phyloP scores from a whole-genome alignment of 2,329 filamentous ascomycete species.

The Aspergillus brasiliensis region DNA sequence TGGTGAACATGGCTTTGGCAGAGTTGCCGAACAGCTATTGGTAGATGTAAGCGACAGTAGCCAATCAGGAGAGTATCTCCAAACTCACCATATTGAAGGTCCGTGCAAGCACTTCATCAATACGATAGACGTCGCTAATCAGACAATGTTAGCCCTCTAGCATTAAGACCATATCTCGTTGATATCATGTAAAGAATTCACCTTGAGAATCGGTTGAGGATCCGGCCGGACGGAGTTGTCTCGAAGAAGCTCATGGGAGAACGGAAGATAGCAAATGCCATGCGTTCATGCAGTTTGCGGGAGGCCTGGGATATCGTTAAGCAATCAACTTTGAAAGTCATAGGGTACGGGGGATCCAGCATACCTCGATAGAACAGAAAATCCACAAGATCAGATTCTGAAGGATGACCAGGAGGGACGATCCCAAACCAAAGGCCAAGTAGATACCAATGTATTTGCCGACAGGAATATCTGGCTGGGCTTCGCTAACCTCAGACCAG shows the following conservation, averaged over 20 bases:
- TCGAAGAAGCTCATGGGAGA: conserved; percentile 99
- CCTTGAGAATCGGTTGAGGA: conserved; percentile 95
- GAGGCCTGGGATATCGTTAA: conserved; percentile 65
- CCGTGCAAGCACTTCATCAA: conserved; percentile 91
- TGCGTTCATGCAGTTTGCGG: conserved; percentile 91
- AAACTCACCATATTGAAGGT: conserved; percentile 85
- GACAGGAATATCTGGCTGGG: conserved; percentile 68
- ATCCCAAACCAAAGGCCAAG: conserved; percentile 89
- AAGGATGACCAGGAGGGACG: conserved; percentile 78
- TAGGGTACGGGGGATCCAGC: conserved; percentile 22
- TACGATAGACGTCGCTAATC: conserved; percentile 58
- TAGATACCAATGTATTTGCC: conserved; percentile 95
- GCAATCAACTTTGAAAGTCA: conserved; percentile 8
- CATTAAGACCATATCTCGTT: not conserved
- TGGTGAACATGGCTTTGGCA: conserved; percentile 76
- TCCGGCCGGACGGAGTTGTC: conserved; percentile 92
- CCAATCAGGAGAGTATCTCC: conserved; percentile 32
- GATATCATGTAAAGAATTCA: conserved; percentile 44
- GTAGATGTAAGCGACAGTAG: conserved; percentile 17
- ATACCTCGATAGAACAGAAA: conserved; percentile 96
- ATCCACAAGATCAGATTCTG: conserved; percentile 98
- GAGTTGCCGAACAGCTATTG: conserved; percentile 69
- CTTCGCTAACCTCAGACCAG: conserved; percentile 81
- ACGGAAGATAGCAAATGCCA: conserved; percentile 96
- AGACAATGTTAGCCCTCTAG: not conserved